phyloP scores from a whole-genome alignment of 106 monocot species.

The Dactylorhiza incarnata region DNA sequence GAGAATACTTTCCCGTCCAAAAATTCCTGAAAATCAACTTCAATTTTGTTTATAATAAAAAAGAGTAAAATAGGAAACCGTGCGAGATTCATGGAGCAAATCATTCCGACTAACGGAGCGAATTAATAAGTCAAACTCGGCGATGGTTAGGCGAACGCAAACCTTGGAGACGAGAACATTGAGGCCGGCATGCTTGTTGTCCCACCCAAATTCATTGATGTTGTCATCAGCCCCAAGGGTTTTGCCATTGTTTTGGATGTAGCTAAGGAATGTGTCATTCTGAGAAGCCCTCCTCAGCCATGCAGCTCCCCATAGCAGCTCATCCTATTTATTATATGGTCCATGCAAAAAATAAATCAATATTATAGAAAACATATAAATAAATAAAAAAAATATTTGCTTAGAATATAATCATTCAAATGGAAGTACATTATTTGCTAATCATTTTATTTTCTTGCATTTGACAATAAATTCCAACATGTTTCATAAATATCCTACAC shows the following conservation, averaged over 20 bases:
- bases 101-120: too few relatives aligned
- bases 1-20: slow-evolving; percentile 49
- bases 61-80: too few relatives aligned
- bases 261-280: slow-evolving; percentile 48
- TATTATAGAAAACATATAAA: too few relatives aligned
- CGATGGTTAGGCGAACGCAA: background rate
- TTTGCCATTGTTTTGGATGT: slow-evolving; percentile 76
- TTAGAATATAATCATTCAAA: too few relatives aligned
- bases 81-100: too few relatives aligned
- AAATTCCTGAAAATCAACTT: slow-evolving; percentile 41
- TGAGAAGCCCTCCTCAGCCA: slow-evolving; percentile 74
- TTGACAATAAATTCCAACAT: too few relatives aligned
- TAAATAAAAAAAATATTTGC: too few relatives aligned
- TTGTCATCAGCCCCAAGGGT: slow-evolving; percentile 71
- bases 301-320: slow-evolving; percentile 88
- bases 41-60: too few relatives aligned
- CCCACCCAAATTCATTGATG: slow-evolving; percentile 94
- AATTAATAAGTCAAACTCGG: background rate
- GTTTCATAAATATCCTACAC: too few relatives aligned
- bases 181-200: slow-evolving; percentile 95
- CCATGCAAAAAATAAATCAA: too few relatives aligned
- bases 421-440: too few relatives aligned
- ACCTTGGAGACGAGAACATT: slow-evolving; percentile 85
- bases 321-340: slow-evolving; percentile 38
- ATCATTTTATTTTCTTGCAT: too few relatives aligned